Evolutionary conservation across 805 yeast genomes (phyloP).

Genomic region (Isabelozyma heimii): DNA sequence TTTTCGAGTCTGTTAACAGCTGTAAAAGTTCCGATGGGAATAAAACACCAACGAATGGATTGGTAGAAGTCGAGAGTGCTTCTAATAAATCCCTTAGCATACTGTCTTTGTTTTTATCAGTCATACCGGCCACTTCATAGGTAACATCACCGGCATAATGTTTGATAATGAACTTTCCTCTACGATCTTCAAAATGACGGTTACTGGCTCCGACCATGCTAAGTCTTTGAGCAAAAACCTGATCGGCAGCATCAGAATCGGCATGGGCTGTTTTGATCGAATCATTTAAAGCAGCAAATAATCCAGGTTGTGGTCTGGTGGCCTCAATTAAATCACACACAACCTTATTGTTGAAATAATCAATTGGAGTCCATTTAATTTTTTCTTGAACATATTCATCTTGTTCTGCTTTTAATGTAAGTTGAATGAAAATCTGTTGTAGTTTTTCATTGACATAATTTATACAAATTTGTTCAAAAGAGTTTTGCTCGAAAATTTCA

Average conservation of each 20-base stretch:
- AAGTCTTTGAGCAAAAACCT: slow-evolving; percentile 88
- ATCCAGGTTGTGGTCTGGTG: slow-evolving; percentile 85
- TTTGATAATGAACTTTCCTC: slow-evolving; percentile 81
- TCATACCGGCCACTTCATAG: slow-evolving; percentile 84
- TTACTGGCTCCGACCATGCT: slow-evolving; percentile 74
- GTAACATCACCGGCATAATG: slow-evolving; percentile 99
- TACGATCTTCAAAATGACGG: slow-evolving; percentile 86
- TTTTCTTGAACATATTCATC: slow-evolving; percentile 95
- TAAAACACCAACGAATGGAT: slow-evolving; percentile 59
- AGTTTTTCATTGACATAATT: slow-evolving; percentile 94
- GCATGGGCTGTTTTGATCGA: slow-evolving; percentile 99
- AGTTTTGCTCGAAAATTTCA: slow-evolving; percentile 92
- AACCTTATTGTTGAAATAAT: slow-evolving; percentile 91
- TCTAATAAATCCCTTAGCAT: slow-evolving; percentile 85
- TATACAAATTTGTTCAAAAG: slow-evolving; percentile 93
- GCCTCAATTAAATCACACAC: slow-evolving; percentile 97
- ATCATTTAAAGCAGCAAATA: slow-evolving; percentile 94
- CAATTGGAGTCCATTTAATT: slow-evolving; percentile 96
- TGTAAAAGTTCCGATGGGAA: slow-evolving; percentile 39
- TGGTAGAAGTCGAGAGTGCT: slow-evolving; percentile 67
- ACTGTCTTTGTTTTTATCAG: slow-evolving; percentile 96
- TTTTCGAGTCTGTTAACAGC: slow-evolving; percentile 52
- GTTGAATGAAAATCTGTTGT: slow-evolving; percentile 93
- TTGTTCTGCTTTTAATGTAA: slow-evolving; percentile 95
- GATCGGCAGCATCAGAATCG: slow-evolving; percentile 94